Evolutionary conservation across 768 basidiomycete genomes (phyloP).

Genomic region (Botryobasidium botryosum): DNA sequence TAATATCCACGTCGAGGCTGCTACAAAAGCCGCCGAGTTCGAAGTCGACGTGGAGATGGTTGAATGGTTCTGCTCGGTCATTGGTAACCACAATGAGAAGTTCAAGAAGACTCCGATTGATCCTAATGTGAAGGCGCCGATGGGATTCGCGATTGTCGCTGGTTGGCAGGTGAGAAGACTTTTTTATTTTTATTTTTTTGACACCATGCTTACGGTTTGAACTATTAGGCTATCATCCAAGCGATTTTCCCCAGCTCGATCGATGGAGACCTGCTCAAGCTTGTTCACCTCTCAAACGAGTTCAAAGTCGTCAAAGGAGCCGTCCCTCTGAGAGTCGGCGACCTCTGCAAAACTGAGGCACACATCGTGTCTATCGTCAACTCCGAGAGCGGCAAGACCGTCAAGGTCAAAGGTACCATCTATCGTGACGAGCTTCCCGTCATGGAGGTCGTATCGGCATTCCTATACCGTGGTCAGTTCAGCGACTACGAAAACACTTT

Average conservation of each 20-base stretch:
- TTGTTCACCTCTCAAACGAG: constrained; percentile 94
- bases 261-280: constrained; percentile 87
- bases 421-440: constrained; percentile 60
- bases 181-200: constrained; percentile 1
- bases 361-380: constrained; percentile 81
- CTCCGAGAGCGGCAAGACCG: constrained; percentile 80
- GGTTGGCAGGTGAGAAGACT: constrained; percentile 76
- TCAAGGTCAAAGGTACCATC: constrained; percentile 76
- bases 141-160: constrained; percentile 98
- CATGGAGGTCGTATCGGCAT: constrained; percentile 86
- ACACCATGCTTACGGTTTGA: constrained; percentile 6
- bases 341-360: constrained; percentile 80
- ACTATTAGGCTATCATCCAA: constrained; percentile 98
- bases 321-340: constrained; percentile 61
- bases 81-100: constrained; percentile 82
- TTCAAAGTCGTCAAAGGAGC: constrained; percentile 78
- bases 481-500: constrained; percentile 92
- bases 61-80: constrained; percentile 79
- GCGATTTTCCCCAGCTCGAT: constrained; percentile 86
- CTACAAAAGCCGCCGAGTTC: no score
- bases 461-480: constrained; percentile 94
- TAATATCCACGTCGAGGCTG: no score
- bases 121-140: constrained; percentile 62
- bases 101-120: constrained; percentile 66
- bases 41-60: no score